phyloP scores from a whole-genome alignment of 2,329 filamentous ascomycete genomes.

The Aspergillus jensenii region DNA sequence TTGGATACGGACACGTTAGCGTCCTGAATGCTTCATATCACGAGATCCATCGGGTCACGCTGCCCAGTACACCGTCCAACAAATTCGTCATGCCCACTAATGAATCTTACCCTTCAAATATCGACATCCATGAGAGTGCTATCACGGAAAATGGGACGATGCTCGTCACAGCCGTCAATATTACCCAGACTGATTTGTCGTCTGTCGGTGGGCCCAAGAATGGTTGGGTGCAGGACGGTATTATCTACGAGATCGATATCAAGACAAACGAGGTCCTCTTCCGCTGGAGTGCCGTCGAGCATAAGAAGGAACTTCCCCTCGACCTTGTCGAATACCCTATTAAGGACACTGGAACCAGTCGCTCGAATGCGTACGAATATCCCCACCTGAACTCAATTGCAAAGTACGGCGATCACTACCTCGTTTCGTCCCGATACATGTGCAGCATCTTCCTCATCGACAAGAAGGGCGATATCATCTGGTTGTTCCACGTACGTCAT shows the following conservation, averaged over 20 bases:
- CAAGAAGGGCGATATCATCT: conserved; percentile 24
- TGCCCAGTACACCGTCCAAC: conserved; percentile 8
- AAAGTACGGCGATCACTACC: conserved; percentile 23
- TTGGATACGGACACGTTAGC: conserved; percentile 19
- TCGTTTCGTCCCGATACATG: conserved; percentile 24
- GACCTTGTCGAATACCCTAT: conserved; percentile 15
- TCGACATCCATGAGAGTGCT: conserved; percentile 26
- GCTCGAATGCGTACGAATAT: conserved; percentile 23
- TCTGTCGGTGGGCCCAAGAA: conserved; percentile 22
- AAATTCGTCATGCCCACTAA: conserved; percentile 13
- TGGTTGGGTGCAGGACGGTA: conserved; percentile 26
- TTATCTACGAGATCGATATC: conserved; percentile 29
- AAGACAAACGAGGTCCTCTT: conserved; percentile 25
- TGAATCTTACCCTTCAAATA: conserved; percentile 17
- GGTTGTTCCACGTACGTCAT: conserved; percentile 24
- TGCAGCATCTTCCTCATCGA: conserved; percentile 24
- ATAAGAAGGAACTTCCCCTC: conserved; percentile 21
- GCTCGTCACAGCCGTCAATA: conserved; percentile 23
- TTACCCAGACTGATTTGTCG: conserved; percentile 22
- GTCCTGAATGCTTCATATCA: conserved; percentile 19
- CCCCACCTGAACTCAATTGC: conserved; percentile 24
- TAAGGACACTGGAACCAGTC: conserved; percentile 10
- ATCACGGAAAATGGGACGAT: conserved; percentile 23
- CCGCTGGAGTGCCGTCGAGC: conserved; percentile 26
- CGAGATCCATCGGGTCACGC: conserved; percentile 22